Evolutionary conservation across 73 alveolate species (phyloP).

Genomic region (Paramecium primaurelia): DNA sequence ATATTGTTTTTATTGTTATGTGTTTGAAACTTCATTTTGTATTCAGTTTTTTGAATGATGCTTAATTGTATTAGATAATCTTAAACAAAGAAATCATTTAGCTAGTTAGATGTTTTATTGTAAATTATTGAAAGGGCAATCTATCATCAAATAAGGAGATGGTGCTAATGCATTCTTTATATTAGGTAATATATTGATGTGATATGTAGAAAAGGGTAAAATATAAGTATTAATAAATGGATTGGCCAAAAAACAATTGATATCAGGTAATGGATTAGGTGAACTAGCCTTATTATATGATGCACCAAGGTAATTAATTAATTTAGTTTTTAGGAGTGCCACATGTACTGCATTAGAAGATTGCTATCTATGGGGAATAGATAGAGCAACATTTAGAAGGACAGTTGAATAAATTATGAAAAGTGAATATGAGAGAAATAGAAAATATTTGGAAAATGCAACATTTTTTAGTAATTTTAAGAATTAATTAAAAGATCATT

Average conservation of each 20-base stretch:
- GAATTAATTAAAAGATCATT: neutral
- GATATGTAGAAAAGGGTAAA: conserved; percentile 52
- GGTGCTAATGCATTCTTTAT: conserved; percentile 53
- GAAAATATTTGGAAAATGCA: conserved; percentile 7
- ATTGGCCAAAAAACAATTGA: conserved; percentile 32
- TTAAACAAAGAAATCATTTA: conserved; percentile 12
- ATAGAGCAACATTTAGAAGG: conserved; percentile 76
- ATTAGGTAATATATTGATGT: neutral
- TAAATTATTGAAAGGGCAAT: conserved; percentile 36
- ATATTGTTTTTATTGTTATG: conserved; percentile 48
- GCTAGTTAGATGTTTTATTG: conserved; percentile 59
- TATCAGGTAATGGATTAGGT: conserved; percentile 82
- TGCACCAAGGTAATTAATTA: conserved; percentile 65
- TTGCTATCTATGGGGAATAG: conserved; percentile 78
- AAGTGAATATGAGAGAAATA: conserved; percentile 23
- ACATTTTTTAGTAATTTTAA: neutral
- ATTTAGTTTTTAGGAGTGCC: conserved; percentile 41
- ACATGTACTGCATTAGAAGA: conserved; percentile 70
- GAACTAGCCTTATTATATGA: conserved; percentile 76
- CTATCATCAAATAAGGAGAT: conserved; percentile 55
- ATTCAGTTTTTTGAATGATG: conserved; percentile 41
- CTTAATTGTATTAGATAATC: neutral
- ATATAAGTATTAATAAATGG: conserved; percentile 54
- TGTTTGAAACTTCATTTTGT: conserved; percentile 58
- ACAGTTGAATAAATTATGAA: conserved; percentile 57